Conservation (phyloP, 2,329 filamentous ascomycete species). For the Calonectria pseudoturangicola region DNA sequence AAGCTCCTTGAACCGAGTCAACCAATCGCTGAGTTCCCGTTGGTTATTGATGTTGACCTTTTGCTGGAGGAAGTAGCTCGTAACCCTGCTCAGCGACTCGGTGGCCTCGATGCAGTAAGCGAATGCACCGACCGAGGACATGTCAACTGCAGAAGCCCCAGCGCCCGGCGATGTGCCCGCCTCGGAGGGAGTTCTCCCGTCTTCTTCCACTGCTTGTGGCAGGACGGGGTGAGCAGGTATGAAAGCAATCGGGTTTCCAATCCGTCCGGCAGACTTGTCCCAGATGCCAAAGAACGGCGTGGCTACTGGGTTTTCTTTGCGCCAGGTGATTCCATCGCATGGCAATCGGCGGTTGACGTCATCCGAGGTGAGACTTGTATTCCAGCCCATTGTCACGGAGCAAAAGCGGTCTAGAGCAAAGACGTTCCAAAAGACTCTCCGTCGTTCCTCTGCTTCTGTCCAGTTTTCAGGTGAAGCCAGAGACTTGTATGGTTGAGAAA, state of each 20-base stretch:
- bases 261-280: constrained; percentile 59
- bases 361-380: constrained; percentile 59
- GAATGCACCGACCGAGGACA: constrained; percentile 63
- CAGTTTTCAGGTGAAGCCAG: constrained; percentile 53
- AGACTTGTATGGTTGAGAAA: constrained; percentile 53
- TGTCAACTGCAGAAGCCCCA: constrained; percentile 51
- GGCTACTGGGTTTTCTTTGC: constrained; percentile 58
- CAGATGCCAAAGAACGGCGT: constrained; percentile 65
- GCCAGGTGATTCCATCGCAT: constrained; percentile 62
- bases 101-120: constrained; percentile 66
- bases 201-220: constrained; percentile 27
- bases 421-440: constrained; percentile 61
- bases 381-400: constrained; percentile 59
- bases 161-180: constrained; percentile 40
- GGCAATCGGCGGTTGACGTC: constrained; percentile 61
- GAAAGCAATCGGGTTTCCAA: constrained; percentile 59
- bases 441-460: constrained; percentile 58
- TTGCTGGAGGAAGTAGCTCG: constrained; percentile 65
- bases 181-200: constrained; percentile 37
- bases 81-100: constrained; percentile 64
- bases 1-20: constrained; percentile 66
- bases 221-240: constrained; percentile 49
- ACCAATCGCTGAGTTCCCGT: constrained; percentile 61
- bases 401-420: constrained; percentile 61
- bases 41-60: constrained; percentile 60